A percentile compares a stretch with the other conserved stretches of the same genome.
Conservation (phyloP, 2,329 filamentous ascomycete genomes). For the Calonectria ilicicola region DNA sequence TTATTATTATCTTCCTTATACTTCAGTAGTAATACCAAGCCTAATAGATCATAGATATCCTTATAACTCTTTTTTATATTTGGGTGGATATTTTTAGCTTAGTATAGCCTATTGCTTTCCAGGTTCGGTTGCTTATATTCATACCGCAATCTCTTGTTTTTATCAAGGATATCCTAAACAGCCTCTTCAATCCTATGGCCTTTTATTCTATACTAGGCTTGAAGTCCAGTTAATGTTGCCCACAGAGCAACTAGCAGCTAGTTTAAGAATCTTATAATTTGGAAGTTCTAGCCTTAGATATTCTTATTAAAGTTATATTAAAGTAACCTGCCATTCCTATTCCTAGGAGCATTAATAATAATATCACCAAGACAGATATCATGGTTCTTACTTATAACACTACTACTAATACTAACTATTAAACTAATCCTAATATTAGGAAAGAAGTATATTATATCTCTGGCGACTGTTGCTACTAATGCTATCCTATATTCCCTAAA, state of each 20-base stretch:
- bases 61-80: not conserved
- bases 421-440: not conserved
- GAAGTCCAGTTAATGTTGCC: not conserved
- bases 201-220: not conserved
- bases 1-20: not conserved
- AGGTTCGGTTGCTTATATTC: not conserved
- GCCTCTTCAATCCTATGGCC: constrained; percentile 3
- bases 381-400: no score
- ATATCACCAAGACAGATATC: no score
- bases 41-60: not conserved
- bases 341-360: no score
- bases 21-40: not conserved
- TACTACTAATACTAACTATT: no score
- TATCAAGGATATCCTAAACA: not conserved
- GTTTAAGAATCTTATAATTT: not conserved
- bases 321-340: not conserved
- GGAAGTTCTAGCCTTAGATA: not conserved
- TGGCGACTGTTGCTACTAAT: not conserved
- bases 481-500: not conserved
- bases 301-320: not conserved
- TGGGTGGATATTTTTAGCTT: not conserved
- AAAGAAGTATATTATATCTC: not conserved
- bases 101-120: not conserved
- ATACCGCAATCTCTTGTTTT: not conserved
- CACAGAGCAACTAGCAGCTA: not conserved